These are phyloP conservation scores for Adansonia grandidieri DNA, from an alignment of 441 rosid species.

Conservation along the genomic window DNA sequence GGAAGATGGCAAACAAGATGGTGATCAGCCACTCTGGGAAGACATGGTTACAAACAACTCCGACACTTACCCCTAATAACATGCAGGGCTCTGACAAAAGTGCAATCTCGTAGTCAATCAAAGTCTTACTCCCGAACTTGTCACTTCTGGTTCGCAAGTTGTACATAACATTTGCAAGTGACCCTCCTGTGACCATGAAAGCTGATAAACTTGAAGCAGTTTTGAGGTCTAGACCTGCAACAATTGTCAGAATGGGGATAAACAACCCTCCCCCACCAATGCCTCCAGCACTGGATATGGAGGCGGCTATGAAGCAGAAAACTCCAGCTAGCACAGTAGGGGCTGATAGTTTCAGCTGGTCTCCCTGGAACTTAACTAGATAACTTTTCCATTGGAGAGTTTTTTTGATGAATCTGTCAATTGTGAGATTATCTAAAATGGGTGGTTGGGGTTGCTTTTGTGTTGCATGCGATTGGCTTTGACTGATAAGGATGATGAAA, in stretches of 20 bases:
- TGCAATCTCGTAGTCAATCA: slow-evolving; percentile 76
- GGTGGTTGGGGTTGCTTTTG: slow-evolving; percentile 23
- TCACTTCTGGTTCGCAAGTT: slow-evolving; percentile 45
- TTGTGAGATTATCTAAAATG: slow-evolving; percentile 23
- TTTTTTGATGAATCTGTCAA: slow-evolving; percentile 29
- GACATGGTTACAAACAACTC: slow-evolving; percentile 74
- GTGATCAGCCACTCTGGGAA: slow-evolving; percentile 93
- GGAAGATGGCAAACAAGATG: slow-evolving; percentile 62
- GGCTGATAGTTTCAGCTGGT: slow-evolving; percentile 41
- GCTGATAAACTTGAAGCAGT: slow-evolving; percentile 82
- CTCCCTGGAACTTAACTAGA: slow-evolving; percentile 23
- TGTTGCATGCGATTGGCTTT: slow-evolving; percentile 36
- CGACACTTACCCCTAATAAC: slow-evolving; percentile 84
- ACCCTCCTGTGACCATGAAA: slow-evolving; percentile 97
- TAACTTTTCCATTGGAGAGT: slow-evolving; percentile 40
- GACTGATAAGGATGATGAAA: slow-evolving; percentile 25
- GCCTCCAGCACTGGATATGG: slow-evolving; percentile 94
- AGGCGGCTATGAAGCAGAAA: slow-evolving; percentile 67
- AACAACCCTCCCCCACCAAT: slow-evolving; percentile 91
- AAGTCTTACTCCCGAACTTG: slow-evolving; percentile 46
- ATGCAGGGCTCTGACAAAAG: slow-evolving; percentile 81
- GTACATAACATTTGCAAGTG: slow-evolving; percentile 70
- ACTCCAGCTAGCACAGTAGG: slow-evolving; percentile 51
- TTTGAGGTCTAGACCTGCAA: slow-evolving; percentile 77
- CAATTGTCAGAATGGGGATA: slow-evolving; percentile 72